These are phyloP conservation scores for Geranomyces michiganensis DNA, from an alignment of 192 early-diverging fungal genomes.

Conservation along the genomic window DNA sequence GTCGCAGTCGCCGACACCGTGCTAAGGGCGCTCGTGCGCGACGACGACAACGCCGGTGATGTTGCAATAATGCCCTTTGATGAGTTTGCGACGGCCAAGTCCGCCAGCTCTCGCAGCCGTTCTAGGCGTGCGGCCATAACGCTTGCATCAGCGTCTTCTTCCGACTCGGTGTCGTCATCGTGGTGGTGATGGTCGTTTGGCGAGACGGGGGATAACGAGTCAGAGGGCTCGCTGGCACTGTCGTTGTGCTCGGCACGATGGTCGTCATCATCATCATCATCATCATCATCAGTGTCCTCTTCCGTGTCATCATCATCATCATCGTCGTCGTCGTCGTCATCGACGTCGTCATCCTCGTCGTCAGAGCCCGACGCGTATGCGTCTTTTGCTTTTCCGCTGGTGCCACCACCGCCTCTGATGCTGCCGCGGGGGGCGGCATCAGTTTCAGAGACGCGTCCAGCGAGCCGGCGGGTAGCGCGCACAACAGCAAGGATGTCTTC, in stretches of 20 bases:
- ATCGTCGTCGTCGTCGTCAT: slow-evolving; percentile 18
- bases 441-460: not conserved
- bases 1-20: not conserved
- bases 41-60: not conserved
- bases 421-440: not conserved
- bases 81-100: slow-evolving; percentile 9
- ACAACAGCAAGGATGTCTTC: slow-evolving; percentile 26
- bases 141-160: slow-evolving; percentile 2
- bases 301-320: slow-evolving; percentile 19
- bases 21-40: not conserved
- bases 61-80: not conserved
- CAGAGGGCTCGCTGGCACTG: not conserved
- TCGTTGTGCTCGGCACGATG: slow-evolving; percentile 1
- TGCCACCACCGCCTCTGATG: not conserved
- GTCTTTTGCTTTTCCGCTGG: too few relatives aligned
- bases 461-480: slow-evolving; percentile 6
- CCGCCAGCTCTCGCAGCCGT: slow-evolving; percentile 10
- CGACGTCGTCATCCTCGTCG: slow-evolving; percentile 5
- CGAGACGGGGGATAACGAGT: not conserved
- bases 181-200: not conserved
- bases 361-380: not conserved
- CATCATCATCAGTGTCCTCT: slow-evolving; percentile 19
- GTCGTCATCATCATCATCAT: not conserved
- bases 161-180: slow-evolving; percentile 2
- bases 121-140: slow-evolving; percentile 8